Conservation (phyloP, 192 early-diverging fungal species). For the Hyaloraphidium curvatum region DNA sequence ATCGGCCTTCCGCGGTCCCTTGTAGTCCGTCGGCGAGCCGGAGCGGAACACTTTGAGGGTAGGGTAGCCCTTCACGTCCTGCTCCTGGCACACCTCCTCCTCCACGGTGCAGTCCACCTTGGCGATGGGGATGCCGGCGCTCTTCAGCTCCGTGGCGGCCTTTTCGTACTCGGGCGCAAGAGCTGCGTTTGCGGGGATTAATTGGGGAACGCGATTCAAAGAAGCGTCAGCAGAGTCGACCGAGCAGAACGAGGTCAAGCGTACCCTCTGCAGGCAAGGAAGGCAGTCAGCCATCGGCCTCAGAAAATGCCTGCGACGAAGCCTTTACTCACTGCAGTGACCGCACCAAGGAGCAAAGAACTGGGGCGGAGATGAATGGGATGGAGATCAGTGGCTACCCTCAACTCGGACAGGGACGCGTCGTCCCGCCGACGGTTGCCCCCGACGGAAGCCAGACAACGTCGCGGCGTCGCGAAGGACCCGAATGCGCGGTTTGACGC, state of each 20-base stretch:
- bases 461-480: not conserved
- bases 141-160: slow-evolving; percentile 73
- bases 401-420: not conserved
- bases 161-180: slow-evolving; percentile 84
- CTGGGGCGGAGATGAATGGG: not conserved
- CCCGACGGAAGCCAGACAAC: not conserved
- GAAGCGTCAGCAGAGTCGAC: slow-evolving; percentile 2
- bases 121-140: slow-evolving; percentile 50
- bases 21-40: slow-evolving; percentile 52
- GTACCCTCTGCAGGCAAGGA: no score
- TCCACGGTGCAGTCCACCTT: slow-evolving; percentile 96
- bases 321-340: slow-evolving; percentile 88
- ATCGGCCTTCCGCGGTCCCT: slow-evolving; percentile 68
- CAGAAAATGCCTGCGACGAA: not conserved
- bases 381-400: not conserved
- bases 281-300: not conserved
- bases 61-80: slow-evolving; percentile 31
- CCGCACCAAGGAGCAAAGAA: slow-evolving; percentile 98
- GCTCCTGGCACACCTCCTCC: slow-evolving; percentile 58
- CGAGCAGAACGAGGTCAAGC: no score
- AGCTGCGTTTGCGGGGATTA: slow-evolving; percentile 4
- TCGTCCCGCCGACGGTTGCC: not conserved
- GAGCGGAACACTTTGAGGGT: slow-evolving; percentile 14
- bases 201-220: slow-evolving; percentile 5
- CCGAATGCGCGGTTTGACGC: not conserved